Evolutionary conservation across 805 yeast species (phyloP).

Genomic region (Starmerella vitae): DNA sequence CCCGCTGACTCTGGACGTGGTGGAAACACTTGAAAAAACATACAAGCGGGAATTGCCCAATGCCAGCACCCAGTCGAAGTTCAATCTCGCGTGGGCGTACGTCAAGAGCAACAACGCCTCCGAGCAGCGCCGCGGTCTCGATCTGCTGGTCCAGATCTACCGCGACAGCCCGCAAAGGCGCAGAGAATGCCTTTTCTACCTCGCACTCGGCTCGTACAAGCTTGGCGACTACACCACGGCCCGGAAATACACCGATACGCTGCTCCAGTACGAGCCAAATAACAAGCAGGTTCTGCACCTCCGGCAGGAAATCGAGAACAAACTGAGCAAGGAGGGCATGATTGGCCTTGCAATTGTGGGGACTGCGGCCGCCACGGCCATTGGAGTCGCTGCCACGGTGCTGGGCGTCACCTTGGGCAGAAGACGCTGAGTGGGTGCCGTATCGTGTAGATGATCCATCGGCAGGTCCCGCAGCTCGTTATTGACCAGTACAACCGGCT

Average conservation of each 20-base stretch:
- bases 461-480: constrained; percentile 21
- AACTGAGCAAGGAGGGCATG: constrained; percentile 73
- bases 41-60: constrained; percentile 68
- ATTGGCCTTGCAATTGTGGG: constrained; percentile 80
- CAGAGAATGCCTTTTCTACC: constrained; percentile 77
- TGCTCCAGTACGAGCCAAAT: constrained; percentile 69
- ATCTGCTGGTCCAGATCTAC: constrained; percentile 45
- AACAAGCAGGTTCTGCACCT: constrained; percentile 63
- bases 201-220: constrained; percentile 77
- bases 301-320: constrained; percentile 66
- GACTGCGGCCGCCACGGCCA: constrained; percentile 64
- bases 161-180: constrained; percentile 70
- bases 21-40: constrained; percentile 61
- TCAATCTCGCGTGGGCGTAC: constrained; percentile 94
- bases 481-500: constrained; percentile 18
- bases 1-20: constrained; percentile 60
- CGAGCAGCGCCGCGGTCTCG: constrained; percentile 69
- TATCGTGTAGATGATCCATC: constrained; percentile 9
- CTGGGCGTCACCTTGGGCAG: constrained; percentile 27
- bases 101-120: constrained; percentile 51
- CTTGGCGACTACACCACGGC: constrained; percentile 79
- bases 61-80: constrained; percentile 69
- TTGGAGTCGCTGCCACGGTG: constrained; percentile 49
- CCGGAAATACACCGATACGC: constrained; percentile 66
- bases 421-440: constrained; percentile 1